Conservation (phyloP, 139 green algal species). For the Yamagishiella unicocca region DNA sequence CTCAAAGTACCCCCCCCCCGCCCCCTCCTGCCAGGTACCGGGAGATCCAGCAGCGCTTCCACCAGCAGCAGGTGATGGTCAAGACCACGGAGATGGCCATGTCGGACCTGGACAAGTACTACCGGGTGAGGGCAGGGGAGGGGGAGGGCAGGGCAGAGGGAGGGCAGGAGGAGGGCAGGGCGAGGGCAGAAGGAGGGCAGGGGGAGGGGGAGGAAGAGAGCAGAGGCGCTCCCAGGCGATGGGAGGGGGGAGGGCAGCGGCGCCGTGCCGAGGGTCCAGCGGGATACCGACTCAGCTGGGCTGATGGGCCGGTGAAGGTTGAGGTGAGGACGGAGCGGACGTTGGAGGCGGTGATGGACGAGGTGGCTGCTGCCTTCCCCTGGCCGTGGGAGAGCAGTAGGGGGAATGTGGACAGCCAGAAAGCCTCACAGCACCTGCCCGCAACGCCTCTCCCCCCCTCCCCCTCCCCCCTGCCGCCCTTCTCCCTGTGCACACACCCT, state of each 20-base stretch:
- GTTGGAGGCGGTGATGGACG: neutral
- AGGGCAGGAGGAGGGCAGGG: neutral
- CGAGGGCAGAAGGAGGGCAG: too few species aligned
- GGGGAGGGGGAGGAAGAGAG: too few species aligned
- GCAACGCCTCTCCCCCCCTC: neutral
- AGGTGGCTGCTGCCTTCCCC: neutral
- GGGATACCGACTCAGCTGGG: too few species aligned
- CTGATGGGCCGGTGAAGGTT: too few species aligned
- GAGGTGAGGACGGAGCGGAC: too few species aligned
- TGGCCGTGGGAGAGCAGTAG: too few species aligned
- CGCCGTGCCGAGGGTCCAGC: too few species aligned
- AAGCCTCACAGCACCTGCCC: too few species aligned
- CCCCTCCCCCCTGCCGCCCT: neutral
- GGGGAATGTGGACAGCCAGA: too few species aligned
- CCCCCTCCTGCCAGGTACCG: constrained; percentile 67
- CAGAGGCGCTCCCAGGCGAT: too few species aligned
- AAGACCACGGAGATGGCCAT: constrained; percentile 92
- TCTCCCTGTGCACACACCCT: neutral
- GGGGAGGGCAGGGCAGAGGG: neutral
- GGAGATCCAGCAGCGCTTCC: constrained; percentile 81
- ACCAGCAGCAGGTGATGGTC: constrained; percentile 73
- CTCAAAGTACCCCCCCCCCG: neutral
- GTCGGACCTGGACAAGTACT: constrained; percentile 94
- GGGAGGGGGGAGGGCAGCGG: too few species aligned
- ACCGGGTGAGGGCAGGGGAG: constrained; percentile 72